phyloP scores from a whole-genome alignment of 2,329 filamentous ascomycete species.

The Calonectria pseudoturangicola region DNA sequence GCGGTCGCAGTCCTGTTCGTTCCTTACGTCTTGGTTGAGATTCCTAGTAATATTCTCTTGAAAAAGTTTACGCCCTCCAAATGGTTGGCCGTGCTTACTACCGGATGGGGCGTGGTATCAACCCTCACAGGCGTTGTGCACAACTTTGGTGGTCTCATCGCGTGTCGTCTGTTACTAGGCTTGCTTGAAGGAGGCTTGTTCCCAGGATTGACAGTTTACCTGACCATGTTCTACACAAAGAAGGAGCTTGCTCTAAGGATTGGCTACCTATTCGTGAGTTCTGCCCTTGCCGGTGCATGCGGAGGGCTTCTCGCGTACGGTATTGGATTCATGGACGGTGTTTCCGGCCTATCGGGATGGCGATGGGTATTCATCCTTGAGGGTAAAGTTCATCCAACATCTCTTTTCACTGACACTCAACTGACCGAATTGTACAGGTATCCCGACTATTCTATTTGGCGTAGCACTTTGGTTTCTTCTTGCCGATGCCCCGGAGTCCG shows the following conservation, averaged over 20 bases:
- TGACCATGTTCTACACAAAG: slow-evolving; percentile 74
- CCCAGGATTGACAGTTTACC: slow-evolving; percentile 74
- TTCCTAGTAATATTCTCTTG: slow-evolving; percentile 74
- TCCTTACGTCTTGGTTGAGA: slow-evolving; percentile 72
- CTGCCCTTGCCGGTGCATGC: slow-evolving; percentile 75
- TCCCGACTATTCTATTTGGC: slow-evolving; percentile 36
- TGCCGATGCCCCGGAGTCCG: slow-evolving; percentile 27
- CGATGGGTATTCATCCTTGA: slow-evolving; percentile 82
- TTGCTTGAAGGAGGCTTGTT: slow-evolving; percentile 59
- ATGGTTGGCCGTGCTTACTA: slow-evolving; percentile 72
- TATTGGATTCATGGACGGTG: slow-evolving; percentile 76
- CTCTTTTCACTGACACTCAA: too few relatives aligned
- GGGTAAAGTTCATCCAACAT: slow-evolving; percentile 1
- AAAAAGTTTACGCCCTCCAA: slow-evolving; percentile 72
- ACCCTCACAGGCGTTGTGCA: slow-evolving; percentile 72
- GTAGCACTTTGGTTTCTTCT: slow-evolving; percentile 30
- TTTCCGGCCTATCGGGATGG: slow-evolving; percentile 57
- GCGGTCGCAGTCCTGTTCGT: slow-evolving; percentile 77
- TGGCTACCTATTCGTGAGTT: slow-evolving; percentile 72
- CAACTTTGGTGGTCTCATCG: slow-evolving; percentile 67
- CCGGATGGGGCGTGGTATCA: slow-evolving; percentile 73
- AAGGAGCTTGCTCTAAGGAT: slow-evolving; percentile 73
- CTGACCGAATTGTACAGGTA: slow-evolving; percentile 60
- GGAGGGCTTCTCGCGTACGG: slow-evolving; percentile 76
- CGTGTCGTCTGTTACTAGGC: slow-evolving; percentile 69